Evolutionary conservation across 495 filamentous ascomycete species (phyloP).

Genomic region (Daldinia caldariorum): DNA sequence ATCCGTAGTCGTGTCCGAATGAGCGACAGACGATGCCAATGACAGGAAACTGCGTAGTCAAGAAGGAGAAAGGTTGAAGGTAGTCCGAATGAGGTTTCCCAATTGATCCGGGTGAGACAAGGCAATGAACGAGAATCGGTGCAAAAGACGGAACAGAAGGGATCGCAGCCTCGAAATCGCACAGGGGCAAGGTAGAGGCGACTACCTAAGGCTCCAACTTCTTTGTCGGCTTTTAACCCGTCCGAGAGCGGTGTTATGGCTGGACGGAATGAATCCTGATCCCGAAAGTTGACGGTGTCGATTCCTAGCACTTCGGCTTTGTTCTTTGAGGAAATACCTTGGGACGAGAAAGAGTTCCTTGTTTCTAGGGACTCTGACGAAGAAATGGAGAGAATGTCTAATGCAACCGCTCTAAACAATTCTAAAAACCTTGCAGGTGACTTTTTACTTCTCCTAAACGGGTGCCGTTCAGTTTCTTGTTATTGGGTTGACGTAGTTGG

Average conservation of each 20-base stretch:
- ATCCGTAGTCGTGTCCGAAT: slow-evolving; percentile 42
- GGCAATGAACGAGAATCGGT: slow-evolving; percentile 22
- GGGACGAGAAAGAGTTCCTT: slow-evolving; percentile 23
- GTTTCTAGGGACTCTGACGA: slow-evolving; percentile 26
- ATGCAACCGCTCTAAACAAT: slow-evolving; percentile 30
- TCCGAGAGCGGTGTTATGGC: slow-evolving; percentile 38
- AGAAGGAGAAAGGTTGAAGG: slow-evolving; percentile 49
- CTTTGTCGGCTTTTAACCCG: slow-evolving; percentile 40
- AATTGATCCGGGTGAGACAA: slow-evolving; percentile 28
- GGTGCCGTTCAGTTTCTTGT: slow-evolving; percentile 24
- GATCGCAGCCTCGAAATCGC: slow-evolving; percentile 29
- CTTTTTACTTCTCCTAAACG: slow-evolving; percentile 23
- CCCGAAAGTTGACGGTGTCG: slow-evolving; percentile 26
- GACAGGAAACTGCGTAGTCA: slow-evolving; percentile 43
- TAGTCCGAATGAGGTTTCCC: slow-evolving; percentile 25
- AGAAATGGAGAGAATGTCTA: slow-evolving; percentile 25
- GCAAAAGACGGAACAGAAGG: slow-evolving; percentile 27
- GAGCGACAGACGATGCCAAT: slow-evolving; percentile 37
- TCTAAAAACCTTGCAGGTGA: slow-evolving; percentile 4
- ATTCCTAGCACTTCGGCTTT: slow-evolving; percentile 34
- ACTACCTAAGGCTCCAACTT: slow-evolving; percentile 29
- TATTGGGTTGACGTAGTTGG: slow-evolving; percentile 34
- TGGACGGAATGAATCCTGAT: slow-evolving; percentile 15
- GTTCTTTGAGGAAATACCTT: slow-evolving; percentile 25
- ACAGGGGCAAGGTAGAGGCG: slow-evolving; percentile 23